Conservation (phyloP, 2,329 filamentous ascomycete species). For the Xylariaceae sp. region DNA sequence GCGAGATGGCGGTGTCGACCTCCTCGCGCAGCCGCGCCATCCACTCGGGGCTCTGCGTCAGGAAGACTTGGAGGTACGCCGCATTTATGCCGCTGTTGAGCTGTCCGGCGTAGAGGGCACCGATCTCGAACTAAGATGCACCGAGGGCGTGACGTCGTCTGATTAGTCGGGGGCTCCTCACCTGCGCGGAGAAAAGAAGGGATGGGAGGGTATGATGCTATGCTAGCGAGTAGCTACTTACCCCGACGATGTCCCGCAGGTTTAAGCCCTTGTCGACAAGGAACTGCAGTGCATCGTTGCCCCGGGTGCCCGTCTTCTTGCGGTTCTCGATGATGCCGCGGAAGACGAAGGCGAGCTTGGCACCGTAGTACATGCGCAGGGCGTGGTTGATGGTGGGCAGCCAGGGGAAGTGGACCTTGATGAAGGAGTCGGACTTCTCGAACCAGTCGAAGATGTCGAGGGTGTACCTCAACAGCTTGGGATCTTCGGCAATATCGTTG, state of each 20-base stretch:
- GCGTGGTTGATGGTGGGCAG: slow-evolving; percentile 41
- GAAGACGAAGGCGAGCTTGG: slow-evolving; percentile 44
- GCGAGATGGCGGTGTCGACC: slow-evolving; percentile 39
- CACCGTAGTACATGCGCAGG: slow-evolving; percentile 39
- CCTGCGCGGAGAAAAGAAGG: too few relatives aligned
- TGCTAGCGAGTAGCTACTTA: slow-evolving; percentile 23
- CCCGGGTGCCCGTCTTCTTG: slow-evolving; percentile 34
- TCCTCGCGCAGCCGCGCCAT: slow-evolving; percentile 40
- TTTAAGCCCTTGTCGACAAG: slow-evolving; percentile 47
- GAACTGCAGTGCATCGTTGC: slow-evolving; percentile 47
- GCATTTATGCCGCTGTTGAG: slow-evolving; percentile 53
- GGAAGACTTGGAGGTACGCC: slow-evolving; percentile 46
- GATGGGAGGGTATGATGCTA: too few relatives aligned
- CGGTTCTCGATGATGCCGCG: slow-evolving; percentile 43
- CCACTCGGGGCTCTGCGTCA: slow-evolving; percentile 44
- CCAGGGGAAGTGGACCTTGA: slow-evolving; percentile 48
- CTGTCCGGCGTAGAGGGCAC: slow-evolving; percentile 50
- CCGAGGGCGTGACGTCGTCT: too few relatives aligned
- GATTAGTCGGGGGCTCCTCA: too few relatives aligned
- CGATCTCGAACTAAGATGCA: slow-evolving; percentile 47
- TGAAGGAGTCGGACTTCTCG: slow-evolving; percentile 38
- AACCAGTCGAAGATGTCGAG: slow-evolving; percentile 43
- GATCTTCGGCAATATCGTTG: slow-evolving; percentile 47
- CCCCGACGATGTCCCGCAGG: slow-evolving; percentile 38
- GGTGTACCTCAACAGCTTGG: slow-evolving; percentile 35